Base-by-base conservation (phyloP, 805 yeast species). In the Saturnispora sanitii region DNA sequence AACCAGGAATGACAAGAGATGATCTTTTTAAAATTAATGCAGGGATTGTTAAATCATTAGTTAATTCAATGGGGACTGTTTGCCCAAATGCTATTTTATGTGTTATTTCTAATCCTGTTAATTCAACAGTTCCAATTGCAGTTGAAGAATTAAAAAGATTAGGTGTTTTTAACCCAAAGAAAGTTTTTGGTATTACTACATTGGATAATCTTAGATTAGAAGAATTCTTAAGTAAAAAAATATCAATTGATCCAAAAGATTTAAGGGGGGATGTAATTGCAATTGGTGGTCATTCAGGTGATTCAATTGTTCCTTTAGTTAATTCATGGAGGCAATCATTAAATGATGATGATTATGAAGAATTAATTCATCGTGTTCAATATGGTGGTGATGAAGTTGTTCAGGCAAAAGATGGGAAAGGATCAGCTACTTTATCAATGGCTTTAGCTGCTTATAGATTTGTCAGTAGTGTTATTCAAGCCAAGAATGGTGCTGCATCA, bases 1-100 rank as follows among this genome's bases (percentile, higher is more conserved):
- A 87, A 72, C 96, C 96, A 53, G 96, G 96, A 65, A 88, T 88
- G 96, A 85, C 96, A 59, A 83, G 96, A 73, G 96, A 88, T 64
- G 96, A 88, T 62, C 73, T 88, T 57, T 88, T 88, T 80, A 81
- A 84, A 73, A 88, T 94, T 71, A 88, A 88, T 60, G 96, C 96
- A 40, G 81, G 94, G 39, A 88, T 88, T 64, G 96, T 88, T 49
- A 79, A 92, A 62, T 95, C 84, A 65, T 74, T 88, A 64, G 95
- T 95, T 61, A 71, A 79, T 66, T 82, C 87, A 41, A 76, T 76
- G 54, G 95, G 94, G 47, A 84, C 82, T 50, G 60, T 71, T 64
- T 74, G 83, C 50, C 96, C 96, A 60, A 73, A 83, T 54, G 96
- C 96, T 46, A 77, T 84, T 39, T 67, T 87, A 40, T 73, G 72